Base-by-base conservation (phyloP, 441 rosid species). In the Pelargonium cotyledonis region DNA sequence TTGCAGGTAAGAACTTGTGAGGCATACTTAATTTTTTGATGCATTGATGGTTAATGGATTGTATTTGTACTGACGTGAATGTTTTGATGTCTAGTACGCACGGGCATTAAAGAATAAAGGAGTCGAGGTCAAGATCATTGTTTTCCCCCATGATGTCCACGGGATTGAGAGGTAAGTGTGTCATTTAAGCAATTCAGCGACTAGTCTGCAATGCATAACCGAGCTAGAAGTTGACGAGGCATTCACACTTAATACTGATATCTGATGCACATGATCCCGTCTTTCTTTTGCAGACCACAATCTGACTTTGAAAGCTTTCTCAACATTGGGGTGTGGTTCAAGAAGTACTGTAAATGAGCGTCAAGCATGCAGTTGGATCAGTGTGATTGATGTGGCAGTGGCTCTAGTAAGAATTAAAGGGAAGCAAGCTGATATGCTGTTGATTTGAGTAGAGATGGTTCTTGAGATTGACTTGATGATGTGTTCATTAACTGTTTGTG, bases 321-420 rank as follows among this genome's bases (percentile, higher is more conserved):
- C 35, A 95, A 87, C 65, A 80, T 89, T 67, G 97, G 90, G 35
- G 85, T 88, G 44, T 90, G 98, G 93, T 92, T 92, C 85, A 90
- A 88, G 80, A 88, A 86, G 83, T 78, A 86, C 68, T 86, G 96
- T 69, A 83, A 85, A 77, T 81, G 68, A 81, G 68, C 43, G 8
- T 31, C 53, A n/a, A 0, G 61, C 41, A 43, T 10, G 6, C 38
- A 31, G 38, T 31, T 31, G 3, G 38, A 31, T 31, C 38, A 31
- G 38, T 2, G 38, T 31, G 38, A 31, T 31, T 31, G 38, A 31
- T 31, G 38, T 31, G 38, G 38, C 38, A 1, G 38, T 31, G 38
- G 3, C 38, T 4, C 38, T 31, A 2, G 3, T 31, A 2, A 31
- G 38, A 31, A 31, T 31, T 31, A 31, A 31, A 31, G 38, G 38